Percentiles rank a stretch among this genome's conserved stretches.
These are phyloP conservation scores for Leptodermis oblonga DNA, from an alignment of 257 asterid species.

Conservation along the genomic window DNA sequence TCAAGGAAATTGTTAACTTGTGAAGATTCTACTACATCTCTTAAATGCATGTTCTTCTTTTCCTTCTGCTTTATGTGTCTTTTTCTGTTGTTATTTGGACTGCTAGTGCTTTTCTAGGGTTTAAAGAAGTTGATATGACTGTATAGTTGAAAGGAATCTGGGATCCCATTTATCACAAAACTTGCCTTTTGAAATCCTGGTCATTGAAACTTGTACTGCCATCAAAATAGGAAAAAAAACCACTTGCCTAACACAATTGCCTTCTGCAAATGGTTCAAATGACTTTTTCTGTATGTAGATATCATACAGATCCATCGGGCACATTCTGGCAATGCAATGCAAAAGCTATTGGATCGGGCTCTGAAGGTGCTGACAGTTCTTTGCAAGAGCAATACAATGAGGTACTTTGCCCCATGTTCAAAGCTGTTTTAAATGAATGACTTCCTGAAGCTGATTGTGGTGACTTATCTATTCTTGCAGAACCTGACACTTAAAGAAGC, in stretches of 20 bases:
- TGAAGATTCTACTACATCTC: background rate
- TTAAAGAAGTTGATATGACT: background rate
- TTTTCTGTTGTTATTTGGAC: background rate
- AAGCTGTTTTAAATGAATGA: background rate
- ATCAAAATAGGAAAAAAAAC: background rate
- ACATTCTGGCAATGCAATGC: constrained; percentile 98
- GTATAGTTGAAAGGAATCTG: background rate
- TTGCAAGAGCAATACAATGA: constrained; percentile 90
- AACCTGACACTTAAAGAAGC: constrained; percentile 74
- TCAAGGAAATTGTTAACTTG: background rate
- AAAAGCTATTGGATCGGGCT: constrained; percentile 95
- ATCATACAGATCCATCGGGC: constrained; percentile 87
- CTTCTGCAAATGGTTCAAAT: constrained; percentile 9
- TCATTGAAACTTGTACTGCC: background rate
- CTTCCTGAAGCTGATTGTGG: constrained; percentile 1
- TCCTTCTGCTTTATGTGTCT: background rate
- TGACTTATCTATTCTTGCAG: constrained; percentile 33
- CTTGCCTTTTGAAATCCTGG: background rate
- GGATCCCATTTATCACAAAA: background rate
- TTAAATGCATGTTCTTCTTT: background rate
- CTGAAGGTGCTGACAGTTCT: constrained; percentile 99
- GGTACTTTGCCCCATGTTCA: constrained; percentile 31
- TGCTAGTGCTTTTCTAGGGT: background rate
- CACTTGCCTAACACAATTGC: background rate
- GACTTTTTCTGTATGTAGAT: constrained; percentile 37